A percentile compares a stretch with the other conserved stretches of the same genome.
Conservation (phyloP, 2,329 filamentous ascomycete species). For the Akanthomyces muscarius region DNA sequence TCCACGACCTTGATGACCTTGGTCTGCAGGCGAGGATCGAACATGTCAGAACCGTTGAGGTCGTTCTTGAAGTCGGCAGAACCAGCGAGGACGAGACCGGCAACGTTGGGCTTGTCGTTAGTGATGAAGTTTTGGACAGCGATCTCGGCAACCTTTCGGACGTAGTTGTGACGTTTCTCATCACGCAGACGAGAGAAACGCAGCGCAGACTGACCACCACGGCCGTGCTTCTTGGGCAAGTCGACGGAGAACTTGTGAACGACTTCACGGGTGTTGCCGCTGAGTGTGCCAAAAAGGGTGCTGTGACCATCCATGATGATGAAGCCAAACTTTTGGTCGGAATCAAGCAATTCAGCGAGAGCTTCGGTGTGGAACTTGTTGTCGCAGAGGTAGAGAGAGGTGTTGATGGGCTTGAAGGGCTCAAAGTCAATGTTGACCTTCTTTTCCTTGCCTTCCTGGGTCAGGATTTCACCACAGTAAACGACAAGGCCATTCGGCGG, state of each 20-base stretch:
- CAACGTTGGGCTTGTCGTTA: constrained; percentile 96
- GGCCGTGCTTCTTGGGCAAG: constrained; percentile 98
- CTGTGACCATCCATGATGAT: constrained; percentile 99
- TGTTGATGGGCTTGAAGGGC: constrained; percentile 99
- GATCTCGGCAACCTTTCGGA: constrained; percentile 95
- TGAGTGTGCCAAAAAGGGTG: constrained; percentile 91
- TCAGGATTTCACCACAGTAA: constrained; percentile 99
- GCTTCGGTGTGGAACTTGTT: constrained; percentile 99
- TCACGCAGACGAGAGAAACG: constrained; percentile 99
- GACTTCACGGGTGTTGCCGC: constrained; percentile 94
- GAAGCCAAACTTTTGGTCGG: constrained; percentile 98
- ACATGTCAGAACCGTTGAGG: constrained; percentile 94
- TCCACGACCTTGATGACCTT: constrained; percentile 99
- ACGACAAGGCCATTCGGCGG: constrained; percentile 96
- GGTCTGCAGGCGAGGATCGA: constrained; percentile 81
- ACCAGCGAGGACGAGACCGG: constrained; percentile 90
- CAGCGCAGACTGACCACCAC: constrained; percentile 98
- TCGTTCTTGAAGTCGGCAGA: constrained; percentile 99
- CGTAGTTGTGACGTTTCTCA: constrained; percentile 99
- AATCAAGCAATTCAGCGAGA: constrained; percentile 92
- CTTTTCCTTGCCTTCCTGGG: constrained; percentile 94
- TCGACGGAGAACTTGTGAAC: constrained; percentile 98
- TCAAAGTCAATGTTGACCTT: constrained; percentile 99
- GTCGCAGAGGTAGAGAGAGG: constrained; percentile 97
- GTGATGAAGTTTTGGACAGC: constrained; percentile 99